phyloP scores from a whole-genome alignment of 2,329 filamentous ascomycete species.

The Pyrenophora seminiperda region DNA sequence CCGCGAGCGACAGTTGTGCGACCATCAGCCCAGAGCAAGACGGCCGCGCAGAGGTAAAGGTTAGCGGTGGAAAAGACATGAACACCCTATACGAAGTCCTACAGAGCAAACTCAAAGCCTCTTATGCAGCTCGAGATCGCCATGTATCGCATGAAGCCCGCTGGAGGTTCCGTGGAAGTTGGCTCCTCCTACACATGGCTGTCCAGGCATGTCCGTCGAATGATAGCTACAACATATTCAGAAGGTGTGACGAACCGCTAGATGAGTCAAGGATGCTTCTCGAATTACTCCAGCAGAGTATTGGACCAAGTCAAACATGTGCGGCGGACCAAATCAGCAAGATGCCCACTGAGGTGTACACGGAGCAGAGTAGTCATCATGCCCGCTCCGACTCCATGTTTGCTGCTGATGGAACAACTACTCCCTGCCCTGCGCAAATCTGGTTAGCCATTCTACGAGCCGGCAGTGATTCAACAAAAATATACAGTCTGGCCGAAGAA shows the following conservation, averaged over 20 bases:
- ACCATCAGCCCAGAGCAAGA: background rate
- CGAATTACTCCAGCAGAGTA: slow-evolving; percentile 9
- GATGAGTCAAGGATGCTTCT: slow-evolving; percentile 15
- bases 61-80: background rate
- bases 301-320: background rate
- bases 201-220: slow-evolving; percentile 24
- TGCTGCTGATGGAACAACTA: background rate
- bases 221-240: slow-evolving; percentile 17
- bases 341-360: slow-evolving; percentile 7
- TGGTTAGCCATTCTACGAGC: slow-evolving; percentile 27
- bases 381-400: slow-evolving; percentile 16
- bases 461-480: slow-evolving; percentile 15
- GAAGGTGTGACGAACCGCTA: background rate
- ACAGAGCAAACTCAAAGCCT: slow-evolving; percentile 11
- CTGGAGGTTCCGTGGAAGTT: slow-evolving; percentile 27
- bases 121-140: slow-evolving; percentile 12
- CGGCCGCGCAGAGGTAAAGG: background rate
- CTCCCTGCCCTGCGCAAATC: slow-evolving; percentile 4
- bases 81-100: slow-evolving; percentile 17
- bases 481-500: slow-evolving; percentile 10
- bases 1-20: background rate
- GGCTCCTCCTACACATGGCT: slow-evolving; percentile 23
- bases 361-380: background rate
- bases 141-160: slow-evolving; percentile 17
- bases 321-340: slow-evolving; percentile 3